Conservation (phyloP, 345 rosid genomes). For the Eucalyptus cladocalyx region DNA sequence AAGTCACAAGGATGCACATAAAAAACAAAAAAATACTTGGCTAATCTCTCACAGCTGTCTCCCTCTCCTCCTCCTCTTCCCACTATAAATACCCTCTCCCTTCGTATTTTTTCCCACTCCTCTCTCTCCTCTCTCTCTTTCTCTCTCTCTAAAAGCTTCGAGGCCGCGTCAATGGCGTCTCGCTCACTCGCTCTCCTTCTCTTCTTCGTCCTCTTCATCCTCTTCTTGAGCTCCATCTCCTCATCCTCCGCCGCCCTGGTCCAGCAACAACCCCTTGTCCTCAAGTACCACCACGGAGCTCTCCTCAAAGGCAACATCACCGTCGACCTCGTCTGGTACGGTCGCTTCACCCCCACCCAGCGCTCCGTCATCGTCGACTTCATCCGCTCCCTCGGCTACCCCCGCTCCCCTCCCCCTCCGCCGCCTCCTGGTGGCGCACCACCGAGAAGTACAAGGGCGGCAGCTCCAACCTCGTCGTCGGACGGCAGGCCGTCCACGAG, state of each 20-base stretch:
- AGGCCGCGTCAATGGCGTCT: not conserved
- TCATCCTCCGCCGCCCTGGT: conserved; percentile 18
- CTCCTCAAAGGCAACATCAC: conserved; percentile 44
- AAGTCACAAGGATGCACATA: not conserved
- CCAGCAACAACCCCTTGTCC: conserved; percentile 51
- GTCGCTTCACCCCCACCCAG: conserved; percentile 42
- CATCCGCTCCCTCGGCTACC: conserved; percentile 34
- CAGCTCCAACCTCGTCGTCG: conserved; percentile 23
- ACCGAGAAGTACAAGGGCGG: not conserved
- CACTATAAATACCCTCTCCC: not conserved
- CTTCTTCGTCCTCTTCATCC: not conserved
- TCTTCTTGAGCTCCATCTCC: not conserved
- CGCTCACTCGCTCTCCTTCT: not conserved
- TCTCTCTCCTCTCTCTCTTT: not conserved
- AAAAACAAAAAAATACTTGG: not conserved
- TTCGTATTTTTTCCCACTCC: not conserved
- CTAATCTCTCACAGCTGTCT: not conserved
- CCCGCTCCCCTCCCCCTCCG: not conserved
- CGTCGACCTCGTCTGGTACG: conserved; percentile 76
- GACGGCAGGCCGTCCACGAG: conserved; percentile 41
- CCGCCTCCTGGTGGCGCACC: not conserved
- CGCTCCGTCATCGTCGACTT: conserved; percentile 67
- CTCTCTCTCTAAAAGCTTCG: not conserved
- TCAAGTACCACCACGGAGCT: conserved; percentile 43
- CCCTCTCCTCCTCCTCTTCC: not conserved